phyloP scores from a whole-genome alignment of 208 protist genomes.

The Crithidia mellificae region DNA sequence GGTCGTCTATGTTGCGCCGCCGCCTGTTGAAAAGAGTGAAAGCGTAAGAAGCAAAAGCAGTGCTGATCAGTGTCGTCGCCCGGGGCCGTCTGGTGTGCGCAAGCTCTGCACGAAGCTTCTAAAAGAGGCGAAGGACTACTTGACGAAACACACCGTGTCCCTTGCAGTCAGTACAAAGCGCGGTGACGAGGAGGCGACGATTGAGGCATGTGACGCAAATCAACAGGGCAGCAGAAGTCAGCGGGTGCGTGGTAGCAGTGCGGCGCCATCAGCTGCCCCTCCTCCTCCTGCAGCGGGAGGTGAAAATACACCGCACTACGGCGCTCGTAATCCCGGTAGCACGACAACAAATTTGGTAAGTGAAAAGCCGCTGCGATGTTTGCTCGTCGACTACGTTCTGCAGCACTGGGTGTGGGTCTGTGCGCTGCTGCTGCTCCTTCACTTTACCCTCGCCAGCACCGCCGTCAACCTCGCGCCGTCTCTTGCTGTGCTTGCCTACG shows the following conservation, averaged over 20 bases:
- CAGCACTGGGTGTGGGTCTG: constrained; percentile 37
- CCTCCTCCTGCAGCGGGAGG: too few relatives aligned
- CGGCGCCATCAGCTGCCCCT: neutral
- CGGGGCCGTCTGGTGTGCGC: neutral
- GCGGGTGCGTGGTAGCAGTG: neutral
- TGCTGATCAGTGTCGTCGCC: neutral
- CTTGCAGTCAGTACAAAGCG: neutral
- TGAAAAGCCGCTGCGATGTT: neutral
- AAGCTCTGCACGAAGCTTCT: neutral
- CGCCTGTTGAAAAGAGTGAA: too few relatives aligned
- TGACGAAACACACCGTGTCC: neutral
- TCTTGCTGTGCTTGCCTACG: constrained; percentile 34
- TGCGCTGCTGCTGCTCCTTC: constrained; percentile 38
- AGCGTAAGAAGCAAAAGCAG: neutral
- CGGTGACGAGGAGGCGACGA: neutral
- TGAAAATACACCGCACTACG: neutral
- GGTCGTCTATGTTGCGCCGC: neutral
- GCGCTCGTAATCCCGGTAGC: neutral
- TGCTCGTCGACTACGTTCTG: constrained; percentile 25
- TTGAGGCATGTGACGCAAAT: neutral
- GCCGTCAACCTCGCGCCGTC: constrained; percentile 44
- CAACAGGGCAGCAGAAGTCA: neutral
- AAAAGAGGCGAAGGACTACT: neutral
- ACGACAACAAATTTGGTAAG: neutral
- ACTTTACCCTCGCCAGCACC: constrained; percentile 47